phyloP scores from a whole-genome alignment of 768 basidiomycete species.

The Fistulinella prunicolor region DNA sequence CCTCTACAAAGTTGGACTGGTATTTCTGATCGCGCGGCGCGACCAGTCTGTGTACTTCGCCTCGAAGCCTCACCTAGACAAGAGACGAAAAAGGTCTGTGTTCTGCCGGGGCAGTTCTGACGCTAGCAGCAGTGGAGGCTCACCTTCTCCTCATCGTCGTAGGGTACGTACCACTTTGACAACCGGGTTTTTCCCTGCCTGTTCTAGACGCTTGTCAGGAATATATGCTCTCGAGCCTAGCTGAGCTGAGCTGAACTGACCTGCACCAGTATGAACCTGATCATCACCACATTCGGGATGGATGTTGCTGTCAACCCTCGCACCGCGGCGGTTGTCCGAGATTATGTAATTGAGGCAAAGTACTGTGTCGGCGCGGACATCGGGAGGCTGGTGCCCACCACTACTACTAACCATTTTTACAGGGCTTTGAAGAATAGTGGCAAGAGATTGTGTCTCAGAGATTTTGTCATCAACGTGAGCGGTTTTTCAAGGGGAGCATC shows the following conservation, averaged over 20 bases:
- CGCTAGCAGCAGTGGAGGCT: conserved; percentile 7
- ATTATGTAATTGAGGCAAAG: too few relatives aligned
- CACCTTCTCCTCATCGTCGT: conserved; percentile 99
- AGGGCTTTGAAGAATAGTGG: too few relatives aligned
- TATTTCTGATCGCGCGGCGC: conserved; percentile 98
- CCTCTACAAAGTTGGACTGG: conserved; percentile 99
- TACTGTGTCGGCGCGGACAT: too few relatives aligned
- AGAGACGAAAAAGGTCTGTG: conserved; percentile 1
- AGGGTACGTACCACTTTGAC: conserved; percentile 99
- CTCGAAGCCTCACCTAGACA: conserved; percentile 90
- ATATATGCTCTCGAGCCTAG: background rate
- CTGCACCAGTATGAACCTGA: conserved; percentile 97
- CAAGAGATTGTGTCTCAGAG: too few relatives aligned
- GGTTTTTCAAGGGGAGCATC: too few relatives aligned
- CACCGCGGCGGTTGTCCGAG: too few relatives aligned
- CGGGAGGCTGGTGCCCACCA: too few relatives aligned
- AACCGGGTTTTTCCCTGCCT: conserved; percentile 97
- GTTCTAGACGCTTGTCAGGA: conserved; percentile 53
- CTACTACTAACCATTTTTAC: too few relatives aligned
- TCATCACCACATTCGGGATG: conserved; percentile 54
- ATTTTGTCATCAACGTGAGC: too few relatives aligned
- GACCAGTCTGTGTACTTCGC: conserved; percentile 94
- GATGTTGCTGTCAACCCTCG: too few relatives aligned
- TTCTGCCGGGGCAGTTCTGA: too few relatives aligned
- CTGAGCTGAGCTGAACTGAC: conserved; percentile 51